Evolutionary conservation across 805 yeast species (phyloP), one percentile per base, ranked within the genome.

Genomic region (Ogataea wickerhamii): DNA sequence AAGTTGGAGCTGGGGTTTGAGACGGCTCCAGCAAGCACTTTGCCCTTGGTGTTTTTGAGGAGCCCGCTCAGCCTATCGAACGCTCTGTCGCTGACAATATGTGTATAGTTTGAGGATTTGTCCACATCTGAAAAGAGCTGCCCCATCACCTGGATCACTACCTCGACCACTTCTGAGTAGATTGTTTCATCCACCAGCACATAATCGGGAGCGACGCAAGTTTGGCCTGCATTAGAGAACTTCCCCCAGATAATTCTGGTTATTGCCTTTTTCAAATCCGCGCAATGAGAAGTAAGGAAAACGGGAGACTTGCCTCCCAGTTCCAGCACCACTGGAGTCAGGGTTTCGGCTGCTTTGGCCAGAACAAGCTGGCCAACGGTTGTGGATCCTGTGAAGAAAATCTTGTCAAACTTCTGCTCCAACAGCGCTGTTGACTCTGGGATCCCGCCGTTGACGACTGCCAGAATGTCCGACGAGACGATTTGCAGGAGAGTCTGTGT

Each of bases 271-370:
- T 61, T 53, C 25, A 78, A 49, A 40, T 76, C 45, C 66, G 68
- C 32, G 66, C 71, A 36, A 41, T 70, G 67, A 28, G 72, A 66
- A 25, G 87, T 72, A 8, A 89, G 66, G 50, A 88, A 73, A 2
- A 76, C 84, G 0, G 98, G 98, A 6, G 91, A 82, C 60, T 91
- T 91, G 4, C 98, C 98, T 37, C 98, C 97, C 31, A 89, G 68
- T 63, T 89, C 98, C 44, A 89, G 70, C 6, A 84, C 63, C 8
- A 74, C 73, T 1, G 97, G 97, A 1, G 95, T 87, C 48, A 89
- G 68, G 16, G 76, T 73, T 61, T 85, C 78, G n/a, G 91, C 93
- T 1, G 97, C 96, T 31, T 84, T 83, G 42, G 69, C 65, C 18
- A 91, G 82, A 23, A 91, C 77, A 36, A 86, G 76, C 24, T 73